A percentile compares a stretch with the other conserved stretches of the same genome.
Evolutionary conservation across 2,329 filamentous ascomycete genomes (phyloP).

Genomic region (Calycina marina): DNA sequence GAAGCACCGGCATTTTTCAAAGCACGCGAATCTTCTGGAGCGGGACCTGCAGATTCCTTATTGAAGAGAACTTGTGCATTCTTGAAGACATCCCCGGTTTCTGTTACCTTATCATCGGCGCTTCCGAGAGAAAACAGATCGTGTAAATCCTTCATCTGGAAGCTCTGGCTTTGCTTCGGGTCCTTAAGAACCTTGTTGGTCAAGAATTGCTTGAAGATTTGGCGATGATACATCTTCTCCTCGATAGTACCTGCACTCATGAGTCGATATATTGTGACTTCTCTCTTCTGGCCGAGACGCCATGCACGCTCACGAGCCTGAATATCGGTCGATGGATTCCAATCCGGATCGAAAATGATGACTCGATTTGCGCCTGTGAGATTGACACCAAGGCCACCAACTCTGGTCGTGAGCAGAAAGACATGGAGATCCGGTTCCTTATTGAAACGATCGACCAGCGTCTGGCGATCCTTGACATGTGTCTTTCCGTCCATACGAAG

Average conservation of each 20-base stretch:
- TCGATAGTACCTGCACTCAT: slow-evolving; percentile 98
- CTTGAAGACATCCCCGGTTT: slow-evolving; percentile 76
- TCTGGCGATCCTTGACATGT: slow-evolving; percentile 74
- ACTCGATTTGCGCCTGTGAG: slow-evolving; percentile 89
- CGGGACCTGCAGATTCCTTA: slow-evolving; percentile 21
- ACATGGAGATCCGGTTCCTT: slow-evolving; percentile 64
- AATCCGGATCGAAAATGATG: slow-evolving; percentile 97
- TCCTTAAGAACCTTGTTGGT: slow-evolving; percentile 94
- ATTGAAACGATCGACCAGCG: slow-evolving; percentile 87
- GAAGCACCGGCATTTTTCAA: slow-evolving; percentile 5
- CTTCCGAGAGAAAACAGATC: slow-evolving; percentile 75
- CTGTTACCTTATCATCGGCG: slow-evolving; percentile 53
- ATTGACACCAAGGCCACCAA: slow-evolving; percentile 86
- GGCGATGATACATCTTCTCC: slow-evolving; percentile 97
- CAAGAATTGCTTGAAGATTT: slow-evolving; percentile 96
- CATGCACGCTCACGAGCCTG: slow-evolving; percentile 93
- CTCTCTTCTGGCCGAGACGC: slow-evolving; percentile 86
- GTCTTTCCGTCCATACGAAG: slow-evolving; percentile 90
- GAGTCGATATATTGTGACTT: slow-evolving; percentile 92
- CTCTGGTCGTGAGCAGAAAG: slow-evolving; percentile 89
- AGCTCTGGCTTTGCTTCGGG: slow-evolving; percentile 81
- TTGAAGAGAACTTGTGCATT: slow-evolving; percentile 65
- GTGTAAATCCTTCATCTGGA: slow-evolving; percentile 79
- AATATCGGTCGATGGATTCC: slow-evolving; percentile 94
- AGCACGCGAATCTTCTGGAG: slow-evolving; percentile 9